These are phyloP conservation scores for Meira nashicola DNA, from an alignment of 1,284 basidiomycete species.

Conservation along the genomic window DNA sequence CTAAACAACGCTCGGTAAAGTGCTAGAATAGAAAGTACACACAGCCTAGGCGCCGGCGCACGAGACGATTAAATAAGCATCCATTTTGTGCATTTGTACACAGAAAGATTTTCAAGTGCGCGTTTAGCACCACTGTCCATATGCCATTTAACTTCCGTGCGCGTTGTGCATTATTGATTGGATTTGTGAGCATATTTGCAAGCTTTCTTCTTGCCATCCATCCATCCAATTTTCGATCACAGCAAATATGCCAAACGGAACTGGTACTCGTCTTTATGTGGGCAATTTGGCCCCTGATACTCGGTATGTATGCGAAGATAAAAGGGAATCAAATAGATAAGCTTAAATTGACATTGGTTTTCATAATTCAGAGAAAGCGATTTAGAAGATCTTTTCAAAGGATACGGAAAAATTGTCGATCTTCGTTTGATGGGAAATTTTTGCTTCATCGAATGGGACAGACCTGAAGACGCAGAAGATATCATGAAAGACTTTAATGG, in stretches of 20 bases:
- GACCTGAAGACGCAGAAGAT: slow-evolving; percentile 49
- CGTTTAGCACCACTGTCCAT: not conserved
- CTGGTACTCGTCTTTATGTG: slow-evolving; percentile 44
- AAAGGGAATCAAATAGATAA: not conserved
- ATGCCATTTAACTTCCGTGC: not conserved
- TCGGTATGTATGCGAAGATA: slow-evolving; percentile 18
- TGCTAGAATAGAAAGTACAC: too few species aligned
- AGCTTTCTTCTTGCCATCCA: not conserved
- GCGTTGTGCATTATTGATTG: not conserved
- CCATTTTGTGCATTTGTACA: too few species aligned
- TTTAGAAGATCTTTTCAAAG: slow-evolving; percentile 48
- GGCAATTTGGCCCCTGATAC: slow-evolving; percentile 44
- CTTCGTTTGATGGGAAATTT: slow-evolving; percentile 40
- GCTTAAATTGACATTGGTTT: not conserved
- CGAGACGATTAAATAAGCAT: not conserved
- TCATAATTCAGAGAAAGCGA: slow-evolving; percentile 19
- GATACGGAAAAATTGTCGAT: slow-evolving; percentile 39
- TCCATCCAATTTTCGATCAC: slow-evolving; percentile 6
- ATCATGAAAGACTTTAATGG: slow-evolving; percentile 50
- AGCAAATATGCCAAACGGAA: slow-evolving; percentile 14
- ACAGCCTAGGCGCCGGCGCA: too few species aligned
- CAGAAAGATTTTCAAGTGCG: too few species aligned
- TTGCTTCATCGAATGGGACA: slow-evolving; percentile 50
- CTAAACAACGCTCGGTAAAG: not conserved
- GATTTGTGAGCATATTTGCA: too few species aligned